phyloP scores from a whole-genome alignment of 768 basidiomycete genomes.

The Harrya chromipes region DNA sequence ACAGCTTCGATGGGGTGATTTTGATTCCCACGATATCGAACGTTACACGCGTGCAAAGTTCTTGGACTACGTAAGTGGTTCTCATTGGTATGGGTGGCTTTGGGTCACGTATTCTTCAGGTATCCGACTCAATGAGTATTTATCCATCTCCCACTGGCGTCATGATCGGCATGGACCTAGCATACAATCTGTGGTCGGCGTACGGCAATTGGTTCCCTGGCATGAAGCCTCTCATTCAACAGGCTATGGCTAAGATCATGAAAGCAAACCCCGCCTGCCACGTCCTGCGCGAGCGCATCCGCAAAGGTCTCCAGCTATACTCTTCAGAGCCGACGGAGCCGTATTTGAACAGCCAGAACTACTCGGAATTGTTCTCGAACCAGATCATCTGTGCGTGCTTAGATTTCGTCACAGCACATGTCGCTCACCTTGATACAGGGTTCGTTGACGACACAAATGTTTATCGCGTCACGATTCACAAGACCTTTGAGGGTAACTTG shows the following conservation, averaged over 20 bases:
- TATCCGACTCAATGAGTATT: conserved; percentile 97
- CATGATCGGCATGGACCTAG: conserved; percentile 98
- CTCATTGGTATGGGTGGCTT: neutral
- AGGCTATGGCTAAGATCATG: conserved; percentile 99
- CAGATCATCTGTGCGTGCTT: conserved; percentile 84
- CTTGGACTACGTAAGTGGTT: conserved; percentile 80
- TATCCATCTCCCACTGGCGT: conserved; percentile 99
- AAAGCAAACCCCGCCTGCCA: conserved; percentile 99
- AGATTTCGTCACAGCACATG: neutral
- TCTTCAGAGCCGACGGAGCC: conserved; percentile 99
- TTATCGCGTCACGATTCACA: conserved; percentile 99
- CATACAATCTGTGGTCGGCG: conserved; percentile 97
- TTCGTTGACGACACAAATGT: conserved; percentile 99
- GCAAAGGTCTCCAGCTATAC: conserved; percentile 97
- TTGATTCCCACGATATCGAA: conserved; percentile 98
- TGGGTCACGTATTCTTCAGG: conserved; percentile 38
- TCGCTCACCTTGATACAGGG: conserved; percentile 46
- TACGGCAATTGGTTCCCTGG: conserved; percentile 99
- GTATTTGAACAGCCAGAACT: conserved; percentile 97
- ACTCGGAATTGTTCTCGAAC: conserved; percentile 95
- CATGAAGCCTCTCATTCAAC: conserved; percentile 95
- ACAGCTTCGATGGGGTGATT: conserved; percentile 96
- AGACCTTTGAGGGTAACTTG: conserved; percentile 99
- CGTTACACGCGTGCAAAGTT: conserved; percentile 99
- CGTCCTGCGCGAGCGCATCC: conserved; percentile 96